Base-by-base conservation (phyloP, 202 grass and related monocot genomes). In the Schoenoplectus tabernaemontani region DNA sequence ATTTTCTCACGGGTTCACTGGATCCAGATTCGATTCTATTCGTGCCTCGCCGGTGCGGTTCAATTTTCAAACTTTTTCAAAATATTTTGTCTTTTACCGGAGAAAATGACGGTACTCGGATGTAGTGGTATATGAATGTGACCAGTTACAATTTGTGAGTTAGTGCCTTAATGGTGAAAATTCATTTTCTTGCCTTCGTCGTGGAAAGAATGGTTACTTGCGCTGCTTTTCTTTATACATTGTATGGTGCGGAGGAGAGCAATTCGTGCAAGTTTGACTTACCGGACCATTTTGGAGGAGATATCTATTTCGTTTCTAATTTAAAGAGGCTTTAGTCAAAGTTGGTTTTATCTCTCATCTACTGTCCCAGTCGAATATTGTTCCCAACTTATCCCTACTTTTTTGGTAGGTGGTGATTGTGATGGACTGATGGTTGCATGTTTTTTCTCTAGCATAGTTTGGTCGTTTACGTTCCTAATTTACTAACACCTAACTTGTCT, bases 1-100 rank as follows among this genome's bases (percentile, higher is more conserved):
- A 34, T 67, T 89, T 78, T 94, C 88, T 85, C 95, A 98, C 59
- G 95, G 95, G 5, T 98, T 98, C 83, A 64, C 60, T 58, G 87
- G 95, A 42, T 90, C 91, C 22, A 84, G 89, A 16, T 82, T 85
- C 71, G 89, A 98, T 82, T 10, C 36, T 39, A n/a, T 90, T 19
- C 78, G 83, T 46, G 51, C 88, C 38, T 90, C 95, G 13, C 86
- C 86, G 79, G 95, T 98, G 46, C 77, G 58, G 6, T 74, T 53
- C 24, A n/a, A 8, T 32, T 48, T 50, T 32, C 32, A 46, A 70
- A 10, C 5, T n/a, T 33, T 50, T 51, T 2, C 0, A 17, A 15
- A 72, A 33, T 51, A 73, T 5, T 10, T 51, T 19, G 1, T 70
- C 47, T 70, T 70, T n/a, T n/a, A n/a, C n/a, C n/a, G n/a, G n/a